Evolutionary conservation across 1,139 yeast species (phyloP).

Genomic region (Diutina pseudorugosa): DNA sequence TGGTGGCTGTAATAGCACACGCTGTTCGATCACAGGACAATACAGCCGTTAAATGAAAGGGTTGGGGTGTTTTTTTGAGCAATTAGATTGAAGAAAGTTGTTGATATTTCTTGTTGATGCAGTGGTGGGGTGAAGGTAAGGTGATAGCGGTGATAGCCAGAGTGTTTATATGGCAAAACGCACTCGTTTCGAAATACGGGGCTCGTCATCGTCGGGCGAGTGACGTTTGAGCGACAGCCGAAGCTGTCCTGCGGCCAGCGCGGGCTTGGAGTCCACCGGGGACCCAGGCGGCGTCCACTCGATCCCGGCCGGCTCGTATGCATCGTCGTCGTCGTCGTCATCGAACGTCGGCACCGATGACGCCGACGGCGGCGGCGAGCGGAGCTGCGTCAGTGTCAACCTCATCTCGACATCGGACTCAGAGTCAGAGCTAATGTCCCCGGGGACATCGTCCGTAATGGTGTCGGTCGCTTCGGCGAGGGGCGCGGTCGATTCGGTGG

Average conservation of each 20-base stretch:
- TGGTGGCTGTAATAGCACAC: no score
- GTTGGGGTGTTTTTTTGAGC: no score
- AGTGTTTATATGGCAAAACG: neutral
- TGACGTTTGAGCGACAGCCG: conserved; percentile 3
- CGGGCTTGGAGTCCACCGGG: neutral
- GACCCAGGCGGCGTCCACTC: neutral
- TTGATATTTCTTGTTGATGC: neutral
- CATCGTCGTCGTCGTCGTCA: conserved; percentile 3
- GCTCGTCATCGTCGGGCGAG: neutral
- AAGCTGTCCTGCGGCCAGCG: neutral
- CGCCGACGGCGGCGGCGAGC: neutral
- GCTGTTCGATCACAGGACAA: no score
- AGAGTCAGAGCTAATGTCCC: neutral
- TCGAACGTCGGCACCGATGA: neutral
- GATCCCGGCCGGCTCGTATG: conserved; percentile 1
- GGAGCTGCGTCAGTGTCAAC: neutral
- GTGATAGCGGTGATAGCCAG: neutral
- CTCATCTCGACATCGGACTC: neutral
- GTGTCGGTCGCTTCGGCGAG: neutral
- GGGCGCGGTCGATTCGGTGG: no score
- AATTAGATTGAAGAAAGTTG: neutral
- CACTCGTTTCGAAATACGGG: neutral
- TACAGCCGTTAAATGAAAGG: no score
- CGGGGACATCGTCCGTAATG: neutral
- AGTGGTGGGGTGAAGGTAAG: neutral